phyloP scores from a whole-genome alignment of 306 rosid genomes.

The Abrus precatorius region DNA sequence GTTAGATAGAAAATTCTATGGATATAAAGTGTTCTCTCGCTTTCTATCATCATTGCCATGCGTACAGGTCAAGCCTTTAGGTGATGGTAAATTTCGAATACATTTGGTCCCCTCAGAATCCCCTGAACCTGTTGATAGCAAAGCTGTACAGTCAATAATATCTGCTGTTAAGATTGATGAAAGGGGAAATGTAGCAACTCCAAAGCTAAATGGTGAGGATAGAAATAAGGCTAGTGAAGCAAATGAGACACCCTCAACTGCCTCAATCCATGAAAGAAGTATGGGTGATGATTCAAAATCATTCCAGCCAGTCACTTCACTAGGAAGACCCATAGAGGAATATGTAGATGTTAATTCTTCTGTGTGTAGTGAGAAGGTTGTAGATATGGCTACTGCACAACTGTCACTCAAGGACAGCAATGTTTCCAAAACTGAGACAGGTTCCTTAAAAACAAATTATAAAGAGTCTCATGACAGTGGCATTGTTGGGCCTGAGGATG shows the following conservation, averaged over 20 bases:
- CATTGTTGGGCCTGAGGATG: constrained; percentile 46
- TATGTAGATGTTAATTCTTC: constrained; percentile 43
- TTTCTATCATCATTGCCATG: constrained; percentile 65
- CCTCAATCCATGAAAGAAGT: constrained; percentile 42
- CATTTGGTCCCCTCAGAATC: constrained; percentile 15
- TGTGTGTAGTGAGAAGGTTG: constrained; percentile 37
- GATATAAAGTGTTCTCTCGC: constrained; percentile 59
- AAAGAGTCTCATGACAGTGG: constrained; percentile 47
- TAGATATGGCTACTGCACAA: constrained; percentile 44
- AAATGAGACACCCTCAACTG: constrained; percentile 36
- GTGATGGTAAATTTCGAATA: constrained; percentile 50
- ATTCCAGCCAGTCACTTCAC: constrained; percentile 45
- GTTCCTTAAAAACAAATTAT: constrained; percentile 53
- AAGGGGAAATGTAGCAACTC: constrained; percentile 32
- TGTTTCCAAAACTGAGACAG: constrained; percentile 46
- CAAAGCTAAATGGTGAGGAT: constrained; percentile 48
- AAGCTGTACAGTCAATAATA: constrained; percentile 31
- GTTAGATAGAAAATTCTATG: constrained; percentile 60
- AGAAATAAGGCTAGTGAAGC: constrained; percentile 36
- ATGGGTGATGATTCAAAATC: constrained; percentile 39
- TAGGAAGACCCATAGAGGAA: constrained; percentile 39
- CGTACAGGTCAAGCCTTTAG: constrained; percentile 46
- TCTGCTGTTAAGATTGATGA: constrained; percentile 43
- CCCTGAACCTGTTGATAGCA: constrained; percentile 44
- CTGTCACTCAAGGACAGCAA: constrained; percentile 42